Conservation (phyloP, 176 grass and related monocot genomes). For the Guadua angustifolia region DNA sequence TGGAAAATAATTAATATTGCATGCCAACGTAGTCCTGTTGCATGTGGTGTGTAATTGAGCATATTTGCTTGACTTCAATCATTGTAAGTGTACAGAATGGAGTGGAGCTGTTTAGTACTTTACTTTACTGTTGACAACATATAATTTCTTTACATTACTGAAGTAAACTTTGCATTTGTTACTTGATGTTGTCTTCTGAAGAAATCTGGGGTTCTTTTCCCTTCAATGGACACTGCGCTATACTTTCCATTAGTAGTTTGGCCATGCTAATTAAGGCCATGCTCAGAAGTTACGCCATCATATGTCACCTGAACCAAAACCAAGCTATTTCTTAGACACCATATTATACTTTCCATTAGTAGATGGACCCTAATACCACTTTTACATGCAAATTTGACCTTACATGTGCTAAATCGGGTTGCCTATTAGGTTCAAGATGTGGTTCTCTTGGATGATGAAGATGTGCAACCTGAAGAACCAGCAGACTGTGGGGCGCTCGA, state of each 20-base stretch:
- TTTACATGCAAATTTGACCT: conserved; percentile 41
- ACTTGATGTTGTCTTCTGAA: conserved; percentile 17
- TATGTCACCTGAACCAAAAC: background rate
- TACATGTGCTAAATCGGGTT: conserved; percentile 4
- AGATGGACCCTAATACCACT: conserved; percentile 24
- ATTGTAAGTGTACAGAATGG: background rate
- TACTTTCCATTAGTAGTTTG: conserved; percentile 5
- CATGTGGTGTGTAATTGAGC: conserved; percentile 1
- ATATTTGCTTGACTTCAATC: background rate
- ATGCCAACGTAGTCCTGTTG: background rate
- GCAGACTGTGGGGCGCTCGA: conserved; percentile 25
- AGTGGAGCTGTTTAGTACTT: background rate
- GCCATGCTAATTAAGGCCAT: conserved; percentile 1
- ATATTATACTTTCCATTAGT: conserved; percentile 13
- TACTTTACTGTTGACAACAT: background rate
- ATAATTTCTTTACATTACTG: background rate
- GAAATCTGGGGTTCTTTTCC: background rate
- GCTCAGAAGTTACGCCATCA: conserved; percentile 7
- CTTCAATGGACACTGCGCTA: background rate
- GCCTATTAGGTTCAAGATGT: conserved; percentile 53
- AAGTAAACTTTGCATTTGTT: background rate
- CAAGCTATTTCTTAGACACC: background rate
- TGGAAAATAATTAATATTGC: background rate
- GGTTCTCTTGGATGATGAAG: conserved; percentile 83
- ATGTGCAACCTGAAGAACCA: conserved; percentile 48